A percentile compares a stretch with the other conserved stretches of the same genome.
Conservation (phyloP, 2,329 filamentous ascomycete species). For the Penicillium sp. region DNA sequence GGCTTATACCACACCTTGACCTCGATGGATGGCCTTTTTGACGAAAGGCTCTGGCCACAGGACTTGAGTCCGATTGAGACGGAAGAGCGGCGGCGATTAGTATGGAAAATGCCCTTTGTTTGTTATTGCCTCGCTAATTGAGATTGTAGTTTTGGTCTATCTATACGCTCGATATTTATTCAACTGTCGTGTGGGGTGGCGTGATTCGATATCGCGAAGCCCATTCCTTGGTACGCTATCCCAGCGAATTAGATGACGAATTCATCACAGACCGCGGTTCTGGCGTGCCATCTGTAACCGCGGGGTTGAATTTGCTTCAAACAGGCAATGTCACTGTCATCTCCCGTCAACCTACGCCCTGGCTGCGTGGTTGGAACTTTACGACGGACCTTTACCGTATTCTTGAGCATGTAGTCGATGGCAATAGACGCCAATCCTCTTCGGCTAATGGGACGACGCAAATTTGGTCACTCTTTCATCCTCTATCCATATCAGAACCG, state of each 20-base stretch:
- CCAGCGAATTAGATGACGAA: slow-evolving; percentile 54
- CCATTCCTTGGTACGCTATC: slow-evolving; percentile 53
- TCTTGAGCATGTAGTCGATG: slow-evolving; percentile 54
- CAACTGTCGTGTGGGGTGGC: slow-evolving; percentile 57
- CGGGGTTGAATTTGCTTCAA: slow-evolving; percentile 17
- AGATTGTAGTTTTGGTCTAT: slow-evolving; percentile 57
- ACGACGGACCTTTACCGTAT: slow-evolving; percentile 61
- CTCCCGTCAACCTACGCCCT: slow-evolving; percentile 37
- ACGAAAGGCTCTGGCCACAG: slow-evolving; percentile 58
- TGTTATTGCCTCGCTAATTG: background rate
- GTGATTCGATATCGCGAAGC: slow-evolving; percentile 52
- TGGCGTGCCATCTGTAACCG: slow-evolving; percentile 22
- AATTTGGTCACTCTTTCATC: slow-evolving; percentile 30
- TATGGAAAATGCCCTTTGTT: slow-evolving; percentile 30
- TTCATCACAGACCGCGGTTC: slow-evolving; percentile 42
- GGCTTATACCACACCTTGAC: slow-evolving; percentile 56
- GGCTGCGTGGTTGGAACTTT: slow-evolving; percentile 63
- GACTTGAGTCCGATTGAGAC: slow-evolving; percentile 50
- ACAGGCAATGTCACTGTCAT: slow-evolving; percentile 17
- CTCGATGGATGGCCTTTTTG: slow-evolving; percentile 55
- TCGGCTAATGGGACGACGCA: slow-evolving; percentile 29
- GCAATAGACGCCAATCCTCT: slow-evolving; percentile 26
- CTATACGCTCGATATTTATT: slow-evolving; percentile 60
- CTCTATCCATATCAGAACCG: slow-evolving; percentile 25
- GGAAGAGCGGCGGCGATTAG: slow-evolving; percentile 55